Conservation (phyloP, 768 basidiomycete genomes). For the Lactarius psammicola region DNA sequence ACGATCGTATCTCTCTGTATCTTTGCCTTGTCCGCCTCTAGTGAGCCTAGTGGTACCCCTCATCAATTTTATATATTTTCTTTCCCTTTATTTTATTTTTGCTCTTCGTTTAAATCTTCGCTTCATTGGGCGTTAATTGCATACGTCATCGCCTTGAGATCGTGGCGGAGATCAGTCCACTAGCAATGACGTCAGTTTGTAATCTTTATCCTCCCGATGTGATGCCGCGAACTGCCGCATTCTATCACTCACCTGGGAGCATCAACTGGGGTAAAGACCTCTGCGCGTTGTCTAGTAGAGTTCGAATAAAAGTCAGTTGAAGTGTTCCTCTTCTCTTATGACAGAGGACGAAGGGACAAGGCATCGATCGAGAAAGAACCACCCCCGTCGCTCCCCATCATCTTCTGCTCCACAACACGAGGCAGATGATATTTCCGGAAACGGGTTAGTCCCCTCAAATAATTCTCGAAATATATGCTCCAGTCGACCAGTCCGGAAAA, state of each 20-base stretch:
- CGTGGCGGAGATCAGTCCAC: constrained; percentile 30
- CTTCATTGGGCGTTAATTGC: not conserved
- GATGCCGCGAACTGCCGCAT: not conserved
- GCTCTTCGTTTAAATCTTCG: not conserved
- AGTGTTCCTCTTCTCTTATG: not conserved
- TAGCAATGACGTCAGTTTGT: constrained; percentile 27
- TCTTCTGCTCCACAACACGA: constrained; percentile 27
- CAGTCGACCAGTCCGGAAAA: not conserved
- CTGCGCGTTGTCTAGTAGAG: constrained; percentile 35
- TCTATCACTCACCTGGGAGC: constrained; percentile 71
- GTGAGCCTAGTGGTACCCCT: not conserved
- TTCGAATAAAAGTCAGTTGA: not conserved
- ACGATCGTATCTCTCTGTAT: not conserved
- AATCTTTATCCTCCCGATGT: not conserved
- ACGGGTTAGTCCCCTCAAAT: constrained; percentile 23
- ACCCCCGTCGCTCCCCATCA: constrained; percentile 21
- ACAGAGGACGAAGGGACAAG: not conserved
- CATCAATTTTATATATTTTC: not conserved
- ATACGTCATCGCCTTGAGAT: constrained; percentile 28
- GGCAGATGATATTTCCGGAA: constrained; percentile 14
- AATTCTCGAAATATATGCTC: not conserved
- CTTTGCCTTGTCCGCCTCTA: not conserved
- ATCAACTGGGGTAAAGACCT: constrained; percentile 83
- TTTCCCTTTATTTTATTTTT: not conserved
- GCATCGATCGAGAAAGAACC: constrained; percentile 25